phyloP scores from a whole-genome alignment of 2,329 filamentous ascomycete species.

The Tetracladium maxilliforme region DNA sequence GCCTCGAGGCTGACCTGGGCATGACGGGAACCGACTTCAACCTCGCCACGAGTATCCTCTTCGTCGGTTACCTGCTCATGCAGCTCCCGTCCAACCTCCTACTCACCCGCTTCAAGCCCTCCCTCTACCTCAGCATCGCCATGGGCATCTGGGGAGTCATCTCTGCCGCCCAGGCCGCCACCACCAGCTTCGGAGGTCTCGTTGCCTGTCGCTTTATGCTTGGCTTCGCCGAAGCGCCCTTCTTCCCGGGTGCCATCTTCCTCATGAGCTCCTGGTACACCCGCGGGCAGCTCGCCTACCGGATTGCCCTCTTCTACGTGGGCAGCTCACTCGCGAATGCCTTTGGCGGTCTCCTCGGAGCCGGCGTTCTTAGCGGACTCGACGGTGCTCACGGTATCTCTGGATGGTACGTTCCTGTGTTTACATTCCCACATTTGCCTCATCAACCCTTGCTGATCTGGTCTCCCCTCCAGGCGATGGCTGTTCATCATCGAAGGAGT shows the following conservation, averaged over 20 bases:
- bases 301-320: conserved; percentile 18
- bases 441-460: conserved; percentile 25
- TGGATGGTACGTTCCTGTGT: conserved; percentile 44
- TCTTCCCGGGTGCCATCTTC: conserved; percentile 32
- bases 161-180: conserved; percentile 28
- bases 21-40: conserved; percentile 44
- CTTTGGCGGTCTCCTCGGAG: conserved; percentile 22
- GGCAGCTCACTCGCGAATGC: conserved; percentile 21
- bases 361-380: conserved; percentile 36
- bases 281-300: conserved; percentile 23
- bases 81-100: conserved; percentile 32
- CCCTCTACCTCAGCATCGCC: conserved; percentile 24
- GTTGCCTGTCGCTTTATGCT: conserved; percentile 31
- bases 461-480: conserved; percentile 5
- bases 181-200: conserved; percentile 23
- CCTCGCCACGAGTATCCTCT: conserved; percentile 35
- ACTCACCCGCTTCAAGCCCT: conserved; percentile 25
- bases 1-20: conserved; percentile 33
- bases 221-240: conserved; percentile 31
- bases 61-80: conserved; percentile 34
- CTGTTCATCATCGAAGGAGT: conserved; percentile 14
- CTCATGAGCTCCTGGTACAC: conserved; percentile 31
- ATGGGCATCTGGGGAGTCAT: conserved; percentile 22
- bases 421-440: too few species aligned
- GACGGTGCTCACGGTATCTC: conserved; percentile 35